phyloP scores from a whole-genome alignment of 2,329 filamentous ascomycete genomes.

The Metarhizium anisopliae region DNA sequence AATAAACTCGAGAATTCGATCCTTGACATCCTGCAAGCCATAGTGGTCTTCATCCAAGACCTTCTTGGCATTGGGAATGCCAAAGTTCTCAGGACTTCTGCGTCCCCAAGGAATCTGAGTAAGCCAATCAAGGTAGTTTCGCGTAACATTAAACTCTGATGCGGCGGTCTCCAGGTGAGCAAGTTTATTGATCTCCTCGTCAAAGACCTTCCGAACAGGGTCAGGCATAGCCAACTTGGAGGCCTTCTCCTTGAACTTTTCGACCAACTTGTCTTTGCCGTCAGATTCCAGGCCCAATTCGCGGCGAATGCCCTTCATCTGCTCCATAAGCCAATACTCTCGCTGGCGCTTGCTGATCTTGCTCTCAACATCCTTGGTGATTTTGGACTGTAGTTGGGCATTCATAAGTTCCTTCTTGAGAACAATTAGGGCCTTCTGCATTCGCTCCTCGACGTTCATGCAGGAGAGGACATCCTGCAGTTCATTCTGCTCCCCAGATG shows the following conservation, averaged over 20 bases:
- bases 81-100: conserved; percentile 92
- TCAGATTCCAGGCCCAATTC: conserved; percentile 96
- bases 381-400: conserved; percentile 91
- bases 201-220: conserved; percentile 92
- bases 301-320: conserved; percentile 96
- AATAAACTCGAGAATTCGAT: conserved; percentile 96
- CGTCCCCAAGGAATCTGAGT: conserved; percentile 98
- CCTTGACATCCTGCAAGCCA: conserved; percentile 94
- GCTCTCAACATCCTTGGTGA: conserved; percentile 92
- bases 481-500: conserved; percentile 85
- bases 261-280: conserved; percentile 95
- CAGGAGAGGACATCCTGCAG: conserved; percentile 85
- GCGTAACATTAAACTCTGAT: conserved; percentile 96
- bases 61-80: conserved; percentile 79
- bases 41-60: conserved; percentile 96
- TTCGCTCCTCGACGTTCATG: conserved; percentile 82
- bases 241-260: conserved; percentile 95
- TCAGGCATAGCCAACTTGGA: conserved; percentile 94
- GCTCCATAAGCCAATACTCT: conserved; percentile 98
- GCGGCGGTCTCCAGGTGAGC: conserved; percentile 90
- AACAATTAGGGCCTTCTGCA: conserved; percentile 84
- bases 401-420: conserved; percentile 99
- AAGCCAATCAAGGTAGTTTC: conserved; percentile 97
- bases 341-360: conserved; percentile 96
- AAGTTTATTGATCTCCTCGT: conserved; percentile 96